Base-by-base conservation (phyloP, 2,329 filamentous ascomycete genomes). In the Aureobasidium sp. region DNA sequence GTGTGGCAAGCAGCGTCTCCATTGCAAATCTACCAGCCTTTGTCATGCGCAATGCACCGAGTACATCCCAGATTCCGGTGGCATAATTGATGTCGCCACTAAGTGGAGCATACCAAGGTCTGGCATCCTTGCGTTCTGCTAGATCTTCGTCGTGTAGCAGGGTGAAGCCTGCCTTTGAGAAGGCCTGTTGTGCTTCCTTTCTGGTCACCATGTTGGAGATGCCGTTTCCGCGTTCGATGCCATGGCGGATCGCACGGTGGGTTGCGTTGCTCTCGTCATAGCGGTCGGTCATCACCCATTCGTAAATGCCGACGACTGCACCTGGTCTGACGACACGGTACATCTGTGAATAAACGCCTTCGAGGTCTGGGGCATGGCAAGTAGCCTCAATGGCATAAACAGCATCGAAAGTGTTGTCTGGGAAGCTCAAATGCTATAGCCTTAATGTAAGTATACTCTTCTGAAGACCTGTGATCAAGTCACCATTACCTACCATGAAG, bases 351-450 rank as follows among this genome's bases (percentile, higher is more conserved):
- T 99, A 99, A 67, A 97, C 91, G 63, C 90, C 91, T 71, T 91
- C 89, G 7, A 97, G 85, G 48, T 86, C 88, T 46, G 93, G 94
- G 0, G 94, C 94, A 74, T 99, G 94, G 55, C 94, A 90, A 2
- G 94, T 99, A 2, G 94, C 94, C 78, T 99, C 94, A 68, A 99
- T 97, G 57, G 92, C 93, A 73, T 97, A 97, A 57, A 97, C 90
- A 62, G 91, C 91, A 70, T 97, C 94, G 76, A 97, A 97, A n/a
- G 81, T 85, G 81, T 95, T 90, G 72, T 94, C 89, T 48, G 89
- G 87, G 80, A 97, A 97, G 26, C 86, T 87, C 90, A 97, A 96
- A 85, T 96, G 91, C 87, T 89, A 1, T 20, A 53, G 27, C 8
- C 13, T 15, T 3, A 2, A 23, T n/a, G 55, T 50, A 51, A 57